phyloP scores from a whole-genome alignment of 768 basidiomycete genomes.

The Auriculariales sp. region DNA sequence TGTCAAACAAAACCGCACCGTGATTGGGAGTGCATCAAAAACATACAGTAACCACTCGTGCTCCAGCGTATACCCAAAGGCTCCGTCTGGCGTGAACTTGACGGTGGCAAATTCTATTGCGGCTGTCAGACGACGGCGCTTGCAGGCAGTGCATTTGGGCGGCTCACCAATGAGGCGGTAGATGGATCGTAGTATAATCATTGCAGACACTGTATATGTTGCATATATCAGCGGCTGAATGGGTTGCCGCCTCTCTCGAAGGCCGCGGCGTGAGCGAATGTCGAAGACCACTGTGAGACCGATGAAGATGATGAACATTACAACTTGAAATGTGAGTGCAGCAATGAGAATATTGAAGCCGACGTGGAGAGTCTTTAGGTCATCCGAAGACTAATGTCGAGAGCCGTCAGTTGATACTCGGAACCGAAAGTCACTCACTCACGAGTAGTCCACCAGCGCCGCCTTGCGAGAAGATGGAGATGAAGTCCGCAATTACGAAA shows the following conservation, averaged over 20 bases:
- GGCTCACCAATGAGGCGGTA: constrained; percentile 1
- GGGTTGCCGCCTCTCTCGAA: neutral
- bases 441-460: neutral
- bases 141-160: neutral
- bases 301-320: constrained; percentile 2
- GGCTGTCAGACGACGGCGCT: neutral
- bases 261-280: neutral
- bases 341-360: constrained; percentile 3
- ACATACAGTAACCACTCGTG: constrained; percentile 5
- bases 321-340: constrained; percentile 1
- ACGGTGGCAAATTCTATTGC: constrained; percentile 3
- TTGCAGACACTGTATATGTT: neutral
- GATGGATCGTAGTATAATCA: constrained; percentile 3
- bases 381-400: neutral
- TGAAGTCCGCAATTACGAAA: constrained; percentile 1
- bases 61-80: constrained; percentile 1
- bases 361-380: neutral
- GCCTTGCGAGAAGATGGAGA: constrained; percentile 1
- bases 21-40: constrained; percentile 2
- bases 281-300: constrained; percentile 2
- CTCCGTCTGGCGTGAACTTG: constrained; percentile 1
- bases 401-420: neutral
- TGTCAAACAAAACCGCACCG: neutral
- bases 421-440: neutral
- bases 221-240: neutral